Conservation (phyloP, 2,329 filamentous ascomycete species). For the Escovopsis sp. region DNA sequence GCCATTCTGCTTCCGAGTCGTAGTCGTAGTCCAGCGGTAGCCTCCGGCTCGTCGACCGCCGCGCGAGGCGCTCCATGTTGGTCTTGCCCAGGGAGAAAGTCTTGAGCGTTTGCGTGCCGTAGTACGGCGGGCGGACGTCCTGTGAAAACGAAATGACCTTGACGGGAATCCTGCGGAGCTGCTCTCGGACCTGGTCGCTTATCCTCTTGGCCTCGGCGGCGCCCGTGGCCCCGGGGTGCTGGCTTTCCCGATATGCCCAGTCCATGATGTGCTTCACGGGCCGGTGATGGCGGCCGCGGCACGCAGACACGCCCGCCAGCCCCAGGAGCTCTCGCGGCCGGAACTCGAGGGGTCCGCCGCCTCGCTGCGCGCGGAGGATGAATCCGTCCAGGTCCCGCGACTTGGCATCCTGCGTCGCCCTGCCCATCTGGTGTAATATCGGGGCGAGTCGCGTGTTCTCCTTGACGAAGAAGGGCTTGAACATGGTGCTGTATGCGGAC, state of each 20-base stretch:
- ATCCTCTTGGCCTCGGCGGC: constrained; percentile 22
- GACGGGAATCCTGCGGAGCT: constrained; percentile 41
- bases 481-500: constrained; percentile 52
- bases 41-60: constrained; percentile 37
- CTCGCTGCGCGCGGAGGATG: constrained; percentile 24
- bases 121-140: constrained; percentile 56
- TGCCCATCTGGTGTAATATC: constrained; percentile 41
- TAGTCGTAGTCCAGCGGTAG: constrained; percentile 66
- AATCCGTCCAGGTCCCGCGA: constrained; percentile 37
- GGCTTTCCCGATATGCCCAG: constrained; percentile 33
- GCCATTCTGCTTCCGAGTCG: constrained; percentile 78
- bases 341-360: constrained; percentile 24
- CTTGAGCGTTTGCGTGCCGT: constrained; percentile 54
- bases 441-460: constrained; percentile 57
- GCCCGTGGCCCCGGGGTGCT: constrained; percentile 20
- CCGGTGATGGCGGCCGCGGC: constrained; percentile 32
- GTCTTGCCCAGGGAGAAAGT: constrained; percentile 29
- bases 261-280: constrained; percentile 49
- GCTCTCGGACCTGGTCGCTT: constrained; percentile 19
- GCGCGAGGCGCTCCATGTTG: constrained; percentile 35
- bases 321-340: constrained; percentile 32
- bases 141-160: constrained; percentile 49
- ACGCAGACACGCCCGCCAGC: constrained; percentile 21
- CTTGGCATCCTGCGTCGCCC: constrained; percentile 37
- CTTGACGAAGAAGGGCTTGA: constrained; percentile 70